These are phyloP conservation scores for Centaurea solstitialis DNA, from an alignment of 129 eudicot genomes.

Conservation along the genomic window DNA sequence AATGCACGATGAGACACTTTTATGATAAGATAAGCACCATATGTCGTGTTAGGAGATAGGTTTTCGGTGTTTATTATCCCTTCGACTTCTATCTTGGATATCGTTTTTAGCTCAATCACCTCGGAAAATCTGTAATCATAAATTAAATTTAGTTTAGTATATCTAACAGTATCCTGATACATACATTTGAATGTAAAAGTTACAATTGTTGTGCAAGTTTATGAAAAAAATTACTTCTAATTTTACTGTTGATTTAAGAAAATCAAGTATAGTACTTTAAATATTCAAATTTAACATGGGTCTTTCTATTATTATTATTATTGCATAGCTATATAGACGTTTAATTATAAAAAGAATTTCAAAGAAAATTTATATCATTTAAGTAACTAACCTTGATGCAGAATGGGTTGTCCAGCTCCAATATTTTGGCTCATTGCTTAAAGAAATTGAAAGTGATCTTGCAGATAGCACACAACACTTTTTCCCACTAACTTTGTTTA, in stretches of 20 bases:
- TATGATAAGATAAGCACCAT: constrained; percentile 54
- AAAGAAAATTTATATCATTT: too few relatives aligned
- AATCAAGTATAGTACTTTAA: too few relatives aligned
- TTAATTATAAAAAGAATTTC: too few relatives aligned
- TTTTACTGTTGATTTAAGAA: too few relatives aligned
- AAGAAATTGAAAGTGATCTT: constrained; percentile 48
- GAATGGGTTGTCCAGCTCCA: constrained; percentile 59
- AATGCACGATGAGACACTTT: constrained; percentile 42
- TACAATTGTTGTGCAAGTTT: not conserved
- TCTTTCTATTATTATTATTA: too few relatives aligned
- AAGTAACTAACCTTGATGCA: constrained; percentile 43
- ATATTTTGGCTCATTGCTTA: constrained; percentile 38
- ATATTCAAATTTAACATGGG: too few relatives aligned
- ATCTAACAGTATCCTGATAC: not conserved
- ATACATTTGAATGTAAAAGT: not conserved
- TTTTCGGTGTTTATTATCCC: constrained; percentile 42
- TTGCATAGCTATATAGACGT: too few relatives aligned
- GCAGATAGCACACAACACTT: constrained; percentile 46
- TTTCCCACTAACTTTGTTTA: too few relatives aligned
- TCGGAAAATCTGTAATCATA: constrained; percentile 47
- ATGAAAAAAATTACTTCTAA: too few relatives aligned
- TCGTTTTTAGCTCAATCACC: constrained; percentile 57
- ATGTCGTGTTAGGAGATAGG: constrained; percentile 52
- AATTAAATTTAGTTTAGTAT: not conserved
- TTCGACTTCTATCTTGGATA: constrained; percentile 42